These are phyloP conservation scores for Hyaloperonospora arabidopsidis DNA, from an alignment of 352 stramenopile species.

Conservation along the genomic window DNA sequence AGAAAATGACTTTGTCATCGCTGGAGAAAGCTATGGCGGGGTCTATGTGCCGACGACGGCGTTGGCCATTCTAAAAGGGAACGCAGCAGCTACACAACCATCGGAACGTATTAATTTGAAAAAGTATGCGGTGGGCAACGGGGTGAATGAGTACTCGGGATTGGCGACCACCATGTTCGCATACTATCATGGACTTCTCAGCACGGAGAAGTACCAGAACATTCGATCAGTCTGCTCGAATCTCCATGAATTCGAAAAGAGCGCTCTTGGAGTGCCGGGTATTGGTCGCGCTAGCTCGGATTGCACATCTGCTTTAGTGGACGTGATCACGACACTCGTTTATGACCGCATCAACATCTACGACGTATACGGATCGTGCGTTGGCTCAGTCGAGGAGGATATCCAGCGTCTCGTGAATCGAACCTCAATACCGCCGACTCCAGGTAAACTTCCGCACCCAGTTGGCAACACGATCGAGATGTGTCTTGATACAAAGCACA, in stretches of 20 bases:
- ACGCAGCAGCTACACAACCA: conserved; percentile 14
- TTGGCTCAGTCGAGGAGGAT: conserved; percentile 38
- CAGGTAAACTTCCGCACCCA: conserved; percentile 36
- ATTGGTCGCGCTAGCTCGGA: conserved; percentile 6
- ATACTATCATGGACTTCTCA: conserved; percentile 76
- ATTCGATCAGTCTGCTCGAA: conserved; percentile 44
- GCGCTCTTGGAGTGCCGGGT: conserved; percentile 12
- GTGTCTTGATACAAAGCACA: conserved; percentile 47
- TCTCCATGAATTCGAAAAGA: conserved; percentile 41
- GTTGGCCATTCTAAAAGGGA: conserved; percentile 48
- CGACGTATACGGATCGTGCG: conserved; percentile 55
- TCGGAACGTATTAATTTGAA: conserved; percentile 56
- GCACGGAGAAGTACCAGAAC: conserved; percentile 51
- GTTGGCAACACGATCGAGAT: conserved; percentile 71
- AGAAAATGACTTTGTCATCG: conserved; percentile 73
- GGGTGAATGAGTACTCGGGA: conserved; percentile 53
- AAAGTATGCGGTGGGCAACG: conserved; percentile 83
- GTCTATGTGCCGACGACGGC: conserved; percentile 69
- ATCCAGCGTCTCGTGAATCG: conserved; percentile 38
- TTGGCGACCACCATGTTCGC: conserved; percentile 63
- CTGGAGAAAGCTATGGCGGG: conserved; percentile 72
- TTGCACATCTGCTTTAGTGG: conserved; percentile 27
- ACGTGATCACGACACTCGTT: conserved; percentile 30
- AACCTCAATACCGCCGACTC: conserved; percentile 29
- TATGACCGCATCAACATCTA: conserved; percentile 56